Percentiles rank a stretch among this genome's conserved stretches.
Conservation (phyloP, 805 yeast genomes). For the Starmerella apis region DNA sequence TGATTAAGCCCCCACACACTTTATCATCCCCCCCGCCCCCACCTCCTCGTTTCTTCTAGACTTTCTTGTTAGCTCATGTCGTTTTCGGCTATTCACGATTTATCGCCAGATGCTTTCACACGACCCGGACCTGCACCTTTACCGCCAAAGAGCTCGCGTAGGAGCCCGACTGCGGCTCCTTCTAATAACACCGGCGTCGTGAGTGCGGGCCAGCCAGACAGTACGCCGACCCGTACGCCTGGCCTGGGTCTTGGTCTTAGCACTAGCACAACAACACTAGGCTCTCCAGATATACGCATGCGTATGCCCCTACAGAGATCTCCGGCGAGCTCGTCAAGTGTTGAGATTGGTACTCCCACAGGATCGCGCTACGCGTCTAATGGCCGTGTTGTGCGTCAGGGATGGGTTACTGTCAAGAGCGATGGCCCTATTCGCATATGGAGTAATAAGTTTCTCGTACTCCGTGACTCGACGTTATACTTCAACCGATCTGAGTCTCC, state of each 20-base stretch:
- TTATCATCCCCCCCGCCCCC: background rate
- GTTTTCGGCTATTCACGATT: conserved; percentile 20
- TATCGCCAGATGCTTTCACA: conserved; percentile 23
- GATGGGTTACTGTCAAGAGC: conserved; percentile 88
- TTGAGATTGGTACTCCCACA: background rate
- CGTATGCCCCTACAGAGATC: background rate
- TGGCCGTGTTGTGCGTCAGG: conserved; percentile 36
- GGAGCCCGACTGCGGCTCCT: conserved; percentile 1
- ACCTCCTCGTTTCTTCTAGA: background rate
- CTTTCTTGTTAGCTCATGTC: conserved; percentile 12
- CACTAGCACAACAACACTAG: background rate
- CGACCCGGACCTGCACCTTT: conserved; percentile 26
- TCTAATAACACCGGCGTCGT: background rate
- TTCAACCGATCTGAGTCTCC: conserved; percentile 58
- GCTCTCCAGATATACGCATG: background rate
- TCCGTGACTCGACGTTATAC: conserved; percentile 63
- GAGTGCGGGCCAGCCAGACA: background rate
- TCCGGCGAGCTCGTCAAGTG: conserved; percentile 10
- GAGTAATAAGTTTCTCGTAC: conserved; percentile 77
- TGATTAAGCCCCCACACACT: background rate
- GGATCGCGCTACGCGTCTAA: conserved; percentile 4
- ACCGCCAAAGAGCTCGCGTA: conserved; percentile 13
- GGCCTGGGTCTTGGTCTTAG: background rate
- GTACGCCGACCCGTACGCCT: background rate
- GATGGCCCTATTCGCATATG: conserved; percentile 78